Evolutionary conservation across 345 rosid genomes (phyloP).

Genomic region (Gossypioides kirkii): DNA sequence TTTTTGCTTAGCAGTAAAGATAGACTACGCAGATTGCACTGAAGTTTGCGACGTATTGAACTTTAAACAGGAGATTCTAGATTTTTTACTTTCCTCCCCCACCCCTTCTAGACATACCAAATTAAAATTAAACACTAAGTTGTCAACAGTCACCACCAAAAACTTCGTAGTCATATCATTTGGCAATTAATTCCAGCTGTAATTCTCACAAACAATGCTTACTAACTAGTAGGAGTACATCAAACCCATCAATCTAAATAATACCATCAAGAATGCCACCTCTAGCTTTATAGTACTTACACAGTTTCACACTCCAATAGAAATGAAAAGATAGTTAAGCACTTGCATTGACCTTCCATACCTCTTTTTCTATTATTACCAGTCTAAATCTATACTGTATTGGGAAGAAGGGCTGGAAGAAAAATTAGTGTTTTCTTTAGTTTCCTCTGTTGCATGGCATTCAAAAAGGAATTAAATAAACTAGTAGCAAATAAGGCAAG

Average conservation of each 20-base stretch:
- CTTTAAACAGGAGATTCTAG: background rate
- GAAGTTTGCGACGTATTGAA: background rate
- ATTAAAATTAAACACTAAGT: background rate
- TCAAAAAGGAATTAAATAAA: slow-evolving; percentile 1
- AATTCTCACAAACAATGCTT: background rate
- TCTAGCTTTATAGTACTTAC: background rate
- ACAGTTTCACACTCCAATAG: background rate
- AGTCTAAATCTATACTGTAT: background rate
- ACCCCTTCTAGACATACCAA: background rate
- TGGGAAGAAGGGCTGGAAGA: background rate
- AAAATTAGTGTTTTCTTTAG: background rate
- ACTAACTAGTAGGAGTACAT: background rate
- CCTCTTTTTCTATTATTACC: background rate
- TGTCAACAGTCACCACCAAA: background rate
- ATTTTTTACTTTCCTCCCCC: background rate
- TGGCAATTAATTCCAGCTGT: background rate
- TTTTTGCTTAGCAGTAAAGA: slow-evolving; percentile 2
- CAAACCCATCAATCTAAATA: background rate
- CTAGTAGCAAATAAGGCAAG: background rate
- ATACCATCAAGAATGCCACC: background rate
- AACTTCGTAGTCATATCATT: background rate
- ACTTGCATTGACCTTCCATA: background rate
- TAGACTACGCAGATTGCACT: background rate
- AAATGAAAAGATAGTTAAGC: background rate
- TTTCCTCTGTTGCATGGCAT: background rate